phyloP scores from a whole-genome alignment of 345 rosid species.

The Eucalyptus rudis region DNA sequence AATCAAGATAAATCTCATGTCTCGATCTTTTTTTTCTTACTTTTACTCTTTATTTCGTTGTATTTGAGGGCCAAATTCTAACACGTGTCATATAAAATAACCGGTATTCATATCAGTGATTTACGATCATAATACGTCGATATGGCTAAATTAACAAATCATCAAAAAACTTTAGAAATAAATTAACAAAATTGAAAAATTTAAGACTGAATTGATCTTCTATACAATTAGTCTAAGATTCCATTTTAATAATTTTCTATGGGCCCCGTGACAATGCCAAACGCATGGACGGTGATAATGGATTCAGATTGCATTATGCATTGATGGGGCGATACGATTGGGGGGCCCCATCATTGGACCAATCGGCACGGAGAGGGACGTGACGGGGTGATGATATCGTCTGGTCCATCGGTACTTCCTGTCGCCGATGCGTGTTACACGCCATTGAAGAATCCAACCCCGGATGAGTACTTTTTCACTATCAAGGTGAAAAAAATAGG shows the following conservation, averaged over 20 bases:
- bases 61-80: no score
- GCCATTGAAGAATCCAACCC: not conserved
- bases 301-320: not conserved
- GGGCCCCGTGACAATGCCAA: not conserved
- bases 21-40: not conserved
- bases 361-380: not conserved
- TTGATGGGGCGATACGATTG: not conserved
- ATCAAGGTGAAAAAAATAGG: not conserved
- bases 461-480: not conserved
- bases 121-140: accelerated
- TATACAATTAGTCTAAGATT: no score
- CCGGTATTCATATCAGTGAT: no score
- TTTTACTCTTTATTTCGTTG: not conserved
- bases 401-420: not conserved
- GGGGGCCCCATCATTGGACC: not conserved
- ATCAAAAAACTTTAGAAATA: not conserved
- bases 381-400: not conserved
- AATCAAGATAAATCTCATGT: not conserved
- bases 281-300: not conserved
- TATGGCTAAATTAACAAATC: not conserved
- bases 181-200: not conserved
- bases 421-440: not conserved
- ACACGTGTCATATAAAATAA: no score
- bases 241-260: not conserved
- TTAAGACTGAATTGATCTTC: accelerated